A percentile compares a stretch with the other conserved stretches of the same genome.
These are phyloP conservation scores for Stephanodiscus minutulus DNA, from an alignment of 108 stramenopile genomes.

Conservation along the genomic window DNA sequence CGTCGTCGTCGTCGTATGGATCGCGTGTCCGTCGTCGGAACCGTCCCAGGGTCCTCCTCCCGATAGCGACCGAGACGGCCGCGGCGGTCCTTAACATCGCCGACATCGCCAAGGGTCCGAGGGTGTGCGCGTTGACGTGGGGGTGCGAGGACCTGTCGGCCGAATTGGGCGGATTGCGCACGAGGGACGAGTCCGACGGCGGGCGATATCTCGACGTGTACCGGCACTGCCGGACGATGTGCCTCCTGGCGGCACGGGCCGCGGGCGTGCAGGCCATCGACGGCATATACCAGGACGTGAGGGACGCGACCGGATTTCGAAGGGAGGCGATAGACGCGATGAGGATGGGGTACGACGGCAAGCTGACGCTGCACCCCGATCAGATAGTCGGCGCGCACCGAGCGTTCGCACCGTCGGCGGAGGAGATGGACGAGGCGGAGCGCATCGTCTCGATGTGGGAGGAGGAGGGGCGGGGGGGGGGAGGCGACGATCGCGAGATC, in stretches of 20 bases:
- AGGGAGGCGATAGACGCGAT: constrained; percentile 35
- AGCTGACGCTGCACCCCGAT: constrained; percentile 43
- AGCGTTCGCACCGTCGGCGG: constrained; percentile 31
- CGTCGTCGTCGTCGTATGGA: neutral
- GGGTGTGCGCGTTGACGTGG: constrained; percentile 47
- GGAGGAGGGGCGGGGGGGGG: neutral
- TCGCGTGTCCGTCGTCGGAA: too few species aligned
- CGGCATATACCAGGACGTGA: constrained; percentile 49
- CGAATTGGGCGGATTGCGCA: constrained; percentile 32
- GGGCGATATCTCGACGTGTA: constrained; percentile 39
- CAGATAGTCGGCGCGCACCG: constrained; percentile 28
- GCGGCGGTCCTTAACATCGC: constrained; percentile 43
- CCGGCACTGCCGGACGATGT: constrained; percentile 45
- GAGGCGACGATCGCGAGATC: neutral
- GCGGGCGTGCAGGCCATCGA: constrained; percentile 51
- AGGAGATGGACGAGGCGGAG: constrained; percentile 26
- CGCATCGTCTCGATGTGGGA: constrained; percentile 43
- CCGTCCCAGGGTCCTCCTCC: constrained; percentile 22
- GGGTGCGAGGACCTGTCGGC: constrained; percentile 53
- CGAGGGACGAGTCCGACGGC: constrained; percentile 16
- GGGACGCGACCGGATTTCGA: constrained; percentile 38
- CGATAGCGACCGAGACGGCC: constrained; percentile 50
- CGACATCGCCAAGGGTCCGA: constrained; percentile 39
- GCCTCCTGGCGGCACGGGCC: constrained; percentile 46
- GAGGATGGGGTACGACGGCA: constrained; percentile 49